phyloP scores from a whole-genome alignment of 257 asterid genomes.

The Echites panduratus region DNA sequence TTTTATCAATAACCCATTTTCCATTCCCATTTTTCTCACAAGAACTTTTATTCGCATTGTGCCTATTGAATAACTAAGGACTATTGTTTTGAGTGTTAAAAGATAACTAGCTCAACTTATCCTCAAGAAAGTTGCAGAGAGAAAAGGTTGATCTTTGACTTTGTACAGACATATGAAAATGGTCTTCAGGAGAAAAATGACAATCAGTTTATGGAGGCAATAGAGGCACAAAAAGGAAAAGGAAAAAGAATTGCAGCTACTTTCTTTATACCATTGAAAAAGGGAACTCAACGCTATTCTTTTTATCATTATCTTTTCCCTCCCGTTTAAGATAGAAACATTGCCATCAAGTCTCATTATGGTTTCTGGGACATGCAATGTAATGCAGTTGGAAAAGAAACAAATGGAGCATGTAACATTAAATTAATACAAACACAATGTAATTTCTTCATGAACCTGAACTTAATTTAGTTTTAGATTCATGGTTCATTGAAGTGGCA shows the following conservation, averaged over 20 bases:
- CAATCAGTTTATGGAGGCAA: neutral
- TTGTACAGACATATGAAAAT: neutral
- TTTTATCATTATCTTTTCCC: neutral
- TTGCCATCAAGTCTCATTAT: neutral
- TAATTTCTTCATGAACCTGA: neutral
- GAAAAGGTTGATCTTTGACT: neutral
- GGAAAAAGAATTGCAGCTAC: neutral
- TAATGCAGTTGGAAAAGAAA: neutral
- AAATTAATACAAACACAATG: neutral
- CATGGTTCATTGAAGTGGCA: conserved; percentile 6
- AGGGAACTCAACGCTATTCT: neutral
- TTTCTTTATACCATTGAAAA: neutral
- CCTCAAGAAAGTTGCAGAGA: neutral
- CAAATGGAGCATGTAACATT: neutral
- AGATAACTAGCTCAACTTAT: neutral
- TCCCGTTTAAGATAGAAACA: neutral
- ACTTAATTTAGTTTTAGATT: neutral
- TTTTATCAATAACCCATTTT: neutral
- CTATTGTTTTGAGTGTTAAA: neutral
- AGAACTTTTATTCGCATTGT: neutral
- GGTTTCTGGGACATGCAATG: neutral
- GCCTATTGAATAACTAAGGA: neutral
- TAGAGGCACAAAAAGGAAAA: neutral
- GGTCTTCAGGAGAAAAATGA: too few species aligned
- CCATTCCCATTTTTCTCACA: neutral